phyloP scores from a whole-genome alignment of 1,284 basidiomycete species.

The Omphalotus olearius region DNA sequence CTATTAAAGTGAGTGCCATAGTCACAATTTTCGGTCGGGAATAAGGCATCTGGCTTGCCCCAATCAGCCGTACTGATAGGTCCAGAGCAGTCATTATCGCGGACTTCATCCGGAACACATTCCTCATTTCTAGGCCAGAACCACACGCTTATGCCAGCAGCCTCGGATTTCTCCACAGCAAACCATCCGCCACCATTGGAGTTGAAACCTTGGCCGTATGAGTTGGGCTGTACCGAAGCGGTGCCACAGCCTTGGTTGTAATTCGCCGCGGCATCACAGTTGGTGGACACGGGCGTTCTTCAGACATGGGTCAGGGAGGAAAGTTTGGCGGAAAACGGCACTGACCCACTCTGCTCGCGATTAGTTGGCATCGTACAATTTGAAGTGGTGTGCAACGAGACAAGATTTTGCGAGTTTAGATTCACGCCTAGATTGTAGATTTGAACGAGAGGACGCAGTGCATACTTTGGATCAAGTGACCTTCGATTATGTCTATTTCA shows the following conservation, averaged over 20 bases:
- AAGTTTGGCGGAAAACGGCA: neutral
- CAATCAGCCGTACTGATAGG: constrained; percentile 28
- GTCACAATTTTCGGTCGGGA: constrained; percentile 40
- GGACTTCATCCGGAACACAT: constrained; percentile 36
- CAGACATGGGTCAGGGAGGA: neutral
- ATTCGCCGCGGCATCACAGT: constrained; percentile 49
- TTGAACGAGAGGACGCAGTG: neutral
- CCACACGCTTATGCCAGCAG: constrained; percentile 42
- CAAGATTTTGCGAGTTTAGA: constrained; percentile 36
- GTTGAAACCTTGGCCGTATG: constrained; percentile 53
- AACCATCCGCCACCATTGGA: constrained; percentile 46
- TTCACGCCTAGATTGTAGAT: constrained; percentile 39
- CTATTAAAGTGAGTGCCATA: constrained; percentile 41
- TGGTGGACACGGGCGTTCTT: constrained; percentile 31
- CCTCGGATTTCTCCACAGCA: constrained; percentile 33
- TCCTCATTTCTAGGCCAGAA: constrained; percentile 45
- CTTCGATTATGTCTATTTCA: constrained; percentile 48
- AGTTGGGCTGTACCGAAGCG: constrained; percentile 33
- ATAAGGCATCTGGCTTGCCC: constrained; percentile 46
- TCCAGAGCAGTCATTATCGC: constrained; percentile 15
- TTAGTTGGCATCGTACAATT: constrained; percentile 38
- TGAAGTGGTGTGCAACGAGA: constrained; percentile 49
- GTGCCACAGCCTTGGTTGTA: constrained; percentile 64
- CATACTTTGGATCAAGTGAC: constrained; percentile 19
- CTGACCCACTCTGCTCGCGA: constrained; percentile 41